Base-by-base conservation (phyloP, 805 yeast species). In the Starmerella powellii region DNA sequence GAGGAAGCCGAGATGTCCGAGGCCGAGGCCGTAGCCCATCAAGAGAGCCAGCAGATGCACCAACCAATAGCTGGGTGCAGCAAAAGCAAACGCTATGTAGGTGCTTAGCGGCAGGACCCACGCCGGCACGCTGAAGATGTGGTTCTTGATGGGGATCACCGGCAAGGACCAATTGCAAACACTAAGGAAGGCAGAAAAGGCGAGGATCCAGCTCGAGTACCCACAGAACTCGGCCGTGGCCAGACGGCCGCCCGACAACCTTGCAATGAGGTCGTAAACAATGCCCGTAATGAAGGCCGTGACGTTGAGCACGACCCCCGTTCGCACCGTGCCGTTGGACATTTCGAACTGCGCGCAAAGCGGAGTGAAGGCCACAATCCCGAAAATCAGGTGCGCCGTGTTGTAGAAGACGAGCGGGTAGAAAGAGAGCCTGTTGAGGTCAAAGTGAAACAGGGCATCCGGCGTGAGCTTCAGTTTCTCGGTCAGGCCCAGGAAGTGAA, bases 321-420 rank as follows among this genome's bases (percentile, higher is more conserved):
- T 80, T 59, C 83, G 74, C 2, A 85, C 80, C 0, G 96, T 84
- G 5, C 95, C 96, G 54, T 83, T 79, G 18, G 62, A 57, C 42
- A 68, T 63, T 64, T 85, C 95, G 59, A 78, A 85, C 39, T 67
- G 65, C 11, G 78, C 65, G 53, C 84, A 58, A 17, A 81, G 75
- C 0, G 79, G 71, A 44, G 71, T 64, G 34, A 85, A 56, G 1
- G 79, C 70, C 30, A 74, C 46, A 8, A 73, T 44, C 53, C 83
- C 84, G 52, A 80, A 61, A 3, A 71, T 35, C 57, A 85, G 63
- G 57, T 84, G 94, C 39, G 76, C 46, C 18, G 73, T 48, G 18
- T 72, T 68, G n/a, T 64, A 53, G 59, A 85, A 95, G 23, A 74
- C 75, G 53, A 84, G 60, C 2, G 86, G 81, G 57, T 80, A 85